Percentiles rank a stretch among this genome's conserved stretches.
Evolutionary conservation across 2,329 filamentous ascomycete species (phyloP).

Genomic region (Fusarium protoensiforme): DNA sequence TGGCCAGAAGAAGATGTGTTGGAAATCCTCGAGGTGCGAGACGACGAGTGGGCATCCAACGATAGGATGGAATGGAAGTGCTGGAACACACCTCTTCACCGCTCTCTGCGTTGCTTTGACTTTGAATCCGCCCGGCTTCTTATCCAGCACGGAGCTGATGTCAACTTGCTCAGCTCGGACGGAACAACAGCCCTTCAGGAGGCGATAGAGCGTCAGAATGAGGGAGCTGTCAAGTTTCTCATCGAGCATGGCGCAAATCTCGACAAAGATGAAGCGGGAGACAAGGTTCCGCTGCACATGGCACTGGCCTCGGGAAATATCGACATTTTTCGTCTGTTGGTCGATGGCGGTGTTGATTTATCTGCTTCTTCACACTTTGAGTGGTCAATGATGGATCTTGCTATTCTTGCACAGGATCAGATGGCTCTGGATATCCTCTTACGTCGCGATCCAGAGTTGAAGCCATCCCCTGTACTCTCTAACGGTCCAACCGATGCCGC

Average conservation of each 20-base stretch:
- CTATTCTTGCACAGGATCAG: neutral
- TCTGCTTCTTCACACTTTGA: neutral
- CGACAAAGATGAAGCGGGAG: neutral
- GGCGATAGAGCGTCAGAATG: neutral
- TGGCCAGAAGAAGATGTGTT: neutral
- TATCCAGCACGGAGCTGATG: neutral
- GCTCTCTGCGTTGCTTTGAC: neutral
- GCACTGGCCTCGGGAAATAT: neutral
- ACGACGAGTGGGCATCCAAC: neutral
- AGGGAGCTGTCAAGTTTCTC: neutral
- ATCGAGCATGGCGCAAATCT: neutral
- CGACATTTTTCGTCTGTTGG: neutral
- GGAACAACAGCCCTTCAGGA: neutral
- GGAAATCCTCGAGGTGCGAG: neutral
- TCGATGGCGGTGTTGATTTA: neutral
- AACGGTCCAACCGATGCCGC: neutral
- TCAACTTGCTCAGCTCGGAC: neutral
- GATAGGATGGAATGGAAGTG: neutral
- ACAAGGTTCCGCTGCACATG: neutral
- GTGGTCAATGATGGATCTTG: neutral
- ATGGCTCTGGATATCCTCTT: neutral
- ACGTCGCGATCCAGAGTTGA: neutral
- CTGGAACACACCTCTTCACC: neutral
- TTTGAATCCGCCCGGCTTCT: neutral
- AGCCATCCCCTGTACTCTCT: neutral